phyloP scores from a whole-genome alignment of 1,284 basidiomycete genomes.

The Leccinum fuscescens region DNA sequence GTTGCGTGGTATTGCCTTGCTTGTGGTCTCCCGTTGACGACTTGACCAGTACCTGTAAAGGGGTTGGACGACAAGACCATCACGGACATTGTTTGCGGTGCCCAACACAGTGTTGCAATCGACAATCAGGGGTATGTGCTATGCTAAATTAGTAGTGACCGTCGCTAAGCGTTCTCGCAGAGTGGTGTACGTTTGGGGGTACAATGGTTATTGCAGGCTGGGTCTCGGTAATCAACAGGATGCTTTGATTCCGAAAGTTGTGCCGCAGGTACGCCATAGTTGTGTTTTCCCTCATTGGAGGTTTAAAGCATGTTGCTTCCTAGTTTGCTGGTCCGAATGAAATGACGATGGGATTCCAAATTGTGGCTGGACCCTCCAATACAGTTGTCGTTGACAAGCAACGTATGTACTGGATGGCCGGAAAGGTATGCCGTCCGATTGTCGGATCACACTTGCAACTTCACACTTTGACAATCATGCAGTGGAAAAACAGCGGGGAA shows the following conservation, averaged over 20 bases:
- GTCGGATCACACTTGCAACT: conserved; percentile 3
- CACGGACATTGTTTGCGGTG: conserved; percentile 79
- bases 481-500: conserved; percentile 94
- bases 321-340: conserved; percentile 75
- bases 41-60: conserved; percentile 59
- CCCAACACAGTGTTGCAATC: conserved; percentile 83
- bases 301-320: neutral
- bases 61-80: conserved; percentile 76
- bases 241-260: conserved; percentile 68
- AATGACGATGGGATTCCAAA: conserved; percentile 57
- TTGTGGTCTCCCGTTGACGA: conserved; percentile 10
- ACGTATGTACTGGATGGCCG: conserved; percentile 82
- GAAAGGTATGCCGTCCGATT: conserved; percentile 51
- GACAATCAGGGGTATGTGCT: conserved; percentile 66
- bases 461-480: conserved; percentile 18
- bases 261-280: conserved; percentile 58
- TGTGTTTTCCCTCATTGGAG: neutral
- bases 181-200: conserved; percentile 84
- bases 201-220: conserved; percentile 78
- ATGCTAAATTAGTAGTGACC: neutral
- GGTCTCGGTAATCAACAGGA: conserved; percentile 86
- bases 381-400: conserved; percentile 84
- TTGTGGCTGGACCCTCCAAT: conserved; percentile 82
- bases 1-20: conserved; percentile 39
- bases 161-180: conserved; percentile 29